Percentiles rank a stretch among this genome's conserved stretches.
Evolutionary conservation across 1,284 basidiomycete genomes (phyloP).

Genomic region (Fomitopsis pinicola): DNA sequence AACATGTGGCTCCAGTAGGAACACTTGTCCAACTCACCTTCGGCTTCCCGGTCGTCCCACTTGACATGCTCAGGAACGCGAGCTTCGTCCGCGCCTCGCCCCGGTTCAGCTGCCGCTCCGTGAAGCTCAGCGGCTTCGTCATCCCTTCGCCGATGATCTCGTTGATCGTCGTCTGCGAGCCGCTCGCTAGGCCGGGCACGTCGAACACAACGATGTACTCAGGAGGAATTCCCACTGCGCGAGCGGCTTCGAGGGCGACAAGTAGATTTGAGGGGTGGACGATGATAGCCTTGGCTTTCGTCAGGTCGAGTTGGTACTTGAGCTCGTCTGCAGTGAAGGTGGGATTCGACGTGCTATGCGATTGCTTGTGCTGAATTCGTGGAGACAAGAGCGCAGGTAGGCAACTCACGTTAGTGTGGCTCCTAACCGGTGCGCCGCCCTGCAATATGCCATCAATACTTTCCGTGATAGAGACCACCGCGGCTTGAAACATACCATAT

Average conservation of each 20-base stretch:
- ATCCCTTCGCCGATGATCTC: conserved; percentile 50
- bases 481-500: conserved; percentile 56
- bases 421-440: conserved; percentile 64
- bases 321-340: conserved; percentile 62
- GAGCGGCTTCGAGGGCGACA: conserved; percentile 46
- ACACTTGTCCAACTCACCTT: conserved; percentile 41
- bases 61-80: conserved; percentile 74
- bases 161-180: conserved; percentile 36
- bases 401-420: conserved; percentile 46
- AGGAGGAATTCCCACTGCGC: conserved; percentile 41
- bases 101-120: conserved; percentile 42
- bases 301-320: conserved; percentile 49
- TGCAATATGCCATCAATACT: conserved; percentile 1
- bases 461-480: conserved; percentile 51
- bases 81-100: conserved; percentile 65
- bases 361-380: conserved; percentile 10
- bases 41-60: conserved; percentile 77
- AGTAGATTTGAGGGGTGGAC: conserved; percentile 48
- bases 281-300: conserved; percentile 52
- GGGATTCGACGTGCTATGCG: conserved; percentile 50
- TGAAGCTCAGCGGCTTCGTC: conserved; percentile 35
- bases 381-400: conserved; percentile 3
- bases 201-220: conserved; percentile 53
- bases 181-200: conserved; percentile 8
- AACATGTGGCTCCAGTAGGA: neutral